Evolutionary conservation across 331 rosid species (phyloP).

Genomic region (Arachis monticola): DNA sequence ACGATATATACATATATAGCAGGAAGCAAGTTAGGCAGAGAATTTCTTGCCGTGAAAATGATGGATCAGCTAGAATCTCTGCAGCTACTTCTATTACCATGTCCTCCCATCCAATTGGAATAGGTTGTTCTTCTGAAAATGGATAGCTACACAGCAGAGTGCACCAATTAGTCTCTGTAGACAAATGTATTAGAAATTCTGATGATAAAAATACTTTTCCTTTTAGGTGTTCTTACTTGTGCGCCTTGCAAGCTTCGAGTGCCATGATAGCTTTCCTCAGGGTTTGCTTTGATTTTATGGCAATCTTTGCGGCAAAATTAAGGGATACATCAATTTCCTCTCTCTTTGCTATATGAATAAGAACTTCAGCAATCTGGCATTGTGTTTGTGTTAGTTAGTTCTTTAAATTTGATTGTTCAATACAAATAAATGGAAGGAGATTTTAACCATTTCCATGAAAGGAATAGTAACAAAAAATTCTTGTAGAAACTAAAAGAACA

Average conservation of each 20-base stretch:
- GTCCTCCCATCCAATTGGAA: conserved; percentile 89
- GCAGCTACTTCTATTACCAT: conserved; percentile 62
- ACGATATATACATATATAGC: neutral
- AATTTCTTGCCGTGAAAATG: conserved; percentile 59
- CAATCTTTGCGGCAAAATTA: conserved; percentile 77
- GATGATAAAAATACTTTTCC: neutral
- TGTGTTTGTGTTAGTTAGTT: conserved; percentile 1
- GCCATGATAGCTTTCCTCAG: conserved; percentile 88
- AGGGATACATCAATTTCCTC: conserved; percentile 73
- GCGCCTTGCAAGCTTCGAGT: conserved; percentile 92
- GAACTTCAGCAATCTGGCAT: conserved; percentile 74
- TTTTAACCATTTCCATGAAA: neutral
- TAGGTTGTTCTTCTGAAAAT: conserved; percentile 81
- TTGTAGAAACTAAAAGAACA: neutral
- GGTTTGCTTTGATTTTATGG: conserved; percentile 74
- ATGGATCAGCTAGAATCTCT: conserved; percentile 78
- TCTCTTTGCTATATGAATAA: conserved; percentile 67
- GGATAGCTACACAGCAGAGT: conserved; percentile 68
- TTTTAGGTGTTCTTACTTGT: conserved; percentile 58
- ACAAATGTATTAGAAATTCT: conserved; percentile 1
- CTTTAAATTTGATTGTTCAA: conserved; percentile 10
- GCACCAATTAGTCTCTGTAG: conserved; percentile 31
- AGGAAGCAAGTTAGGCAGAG: conserved; percentile 13
- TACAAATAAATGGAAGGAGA: conserved; percentile 7
- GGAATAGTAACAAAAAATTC: neutral